Evolutionary conservation across 2,329 filamentous ascomycete species (phyloP), one percentile per base, ranked within the genome.

Genomic region (Penicillium hesseltinei): DNA sequence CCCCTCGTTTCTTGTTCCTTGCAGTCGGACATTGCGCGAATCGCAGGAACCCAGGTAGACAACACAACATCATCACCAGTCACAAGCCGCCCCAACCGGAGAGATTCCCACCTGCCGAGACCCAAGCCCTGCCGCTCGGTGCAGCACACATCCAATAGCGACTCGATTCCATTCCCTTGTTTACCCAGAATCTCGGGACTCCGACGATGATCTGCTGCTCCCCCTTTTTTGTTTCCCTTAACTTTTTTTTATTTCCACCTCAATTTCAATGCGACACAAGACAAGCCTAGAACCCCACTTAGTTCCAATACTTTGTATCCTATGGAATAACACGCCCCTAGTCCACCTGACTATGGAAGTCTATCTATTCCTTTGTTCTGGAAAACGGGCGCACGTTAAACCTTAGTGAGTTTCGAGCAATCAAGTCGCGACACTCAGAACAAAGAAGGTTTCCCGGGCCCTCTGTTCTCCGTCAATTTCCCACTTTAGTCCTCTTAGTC

Each of bases 41-140:
- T 54, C 45, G 50, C 59, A 63, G 56, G 52, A 64, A 59, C 55
- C 52, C 17, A 49, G 47, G 29, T 27, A 52, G 50, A 52, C 40
- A 44, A 58, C 52, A 52, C 40, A 44, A 58, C 52, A 63, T 64
- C 61, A 57, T 55, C 53, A 53, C 39, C 53, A 55, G 33, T 40
- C 39, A 56, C 33, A 40, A 39, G 29, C 33, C 57, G 62, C 52
- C 48, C 62, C 61, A 62, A 58, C 59, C 49, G 56, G 60, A 63
- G 46, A 52, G 48, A 42, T 48, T 59, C 57, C 53, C 55, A 59
- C 45, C 25, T 56, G 54, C 57, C 57, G 62, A 60, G 55, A 60
- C 62, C 51, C 51, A 54, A 45, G 11, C 58, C 60, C 63, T 63
- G 57, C 60, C 62, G 58, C 45, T 62, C 54, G 57, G 57, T 62